Evolutionary conservation across 805 yeast species (phyloP).

Genomic region (Myxozyma monticola): DNA sequence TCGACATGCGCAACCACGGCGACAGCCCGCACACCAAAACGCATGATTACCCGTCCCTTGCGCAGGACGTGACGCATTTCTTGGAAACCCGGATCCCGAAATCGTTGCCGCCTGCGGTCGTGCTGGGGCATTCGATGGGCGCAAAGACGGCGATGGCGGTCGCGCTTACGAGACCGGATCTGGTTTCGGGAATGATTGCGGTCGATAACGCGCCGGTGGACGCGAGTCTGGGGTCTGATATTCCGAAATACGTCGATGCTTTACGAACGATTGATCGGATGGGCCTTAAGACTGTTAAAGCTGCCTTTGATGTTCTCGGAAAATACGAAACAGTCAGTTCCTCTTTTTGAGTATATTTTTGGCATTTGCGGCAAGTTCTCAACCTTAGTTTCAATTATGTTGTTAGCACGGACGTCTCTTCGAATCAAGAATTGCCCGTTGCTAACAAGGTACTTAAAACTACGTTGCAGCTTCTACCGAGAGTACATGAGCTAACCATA

Average conservation of each 20-base stretch:
- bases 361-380: too few species aligned
- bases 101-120: conserved; percentile 30
- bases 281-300: conserved; percentile 52
- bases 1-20: conserved; percentile 88
- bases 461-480: too few species aligned
- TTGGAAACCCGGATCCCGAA: conserved; percentile 48
- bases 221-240: conserved; percentile 55
- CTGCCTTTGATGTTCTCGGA: conserved; percentile 64
- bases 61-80: conserved; percentile 82
- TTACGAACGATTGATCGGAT: conserved; percentile 57
- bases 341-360: neutral
- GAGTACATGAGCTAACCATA: too few species aligned
- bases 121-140: conserved; percentile 59
- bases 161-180: conserved; percentile 62
- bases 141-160: conserved; percentile 92
- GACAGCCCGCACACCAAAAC: conserved; percentile 74
- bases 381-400: too few species aligned
- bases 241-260: conserved; percentile 65
- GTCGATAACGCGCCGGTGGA: conserved; percentile 92
- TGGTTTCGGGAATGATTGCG: conserved; percentile 62
- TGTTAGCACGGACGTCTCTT: too few species aligned
- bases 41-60: conserved; percentile 77
- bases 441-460: too few species aligned
- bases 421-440: too few species aligned
- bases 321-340: conserved; percentile 50